Evolutionary conservation across 2,329 filamentous ascomycete species (phyloP).

Genomic region (Monosporascus sp.): DNA sequence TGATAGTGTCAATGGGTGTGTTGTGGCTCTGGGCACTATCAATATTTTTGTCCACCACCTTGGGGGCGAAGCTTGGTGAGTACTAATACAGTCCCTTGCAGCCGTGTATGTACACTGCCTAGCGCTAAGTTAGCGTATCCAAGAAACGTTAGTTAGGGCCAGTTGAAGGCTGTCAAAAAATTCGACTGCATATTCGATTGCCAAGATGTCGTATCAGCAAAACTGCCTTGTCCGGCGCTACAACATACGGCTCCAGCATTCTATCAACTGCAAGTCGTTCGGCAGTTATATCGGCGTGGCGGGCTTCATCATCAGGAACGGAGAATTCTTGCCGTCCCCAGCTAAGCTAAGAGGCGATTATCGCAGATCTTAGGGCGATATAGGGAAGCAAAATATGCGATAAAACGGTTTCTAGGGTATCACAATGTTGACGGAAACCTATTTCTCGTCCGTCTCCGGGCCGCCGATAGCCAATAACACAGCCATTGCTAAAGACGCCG

Average conservation of each 20-base stretch:
- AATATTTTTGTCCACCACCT: too few species aligned
- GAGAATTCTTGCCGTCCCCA: too few species aligned
- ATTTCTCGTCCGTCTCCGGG: slow-evolving; percentile 55
- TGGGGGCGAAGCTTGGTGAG: too few species aligned
- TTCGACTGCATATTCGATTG: background rate
- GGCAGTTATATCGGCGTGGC: too few species aligned
- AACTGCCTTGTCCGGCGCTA: background rate
- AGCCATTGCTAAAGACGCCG: slow-evolving; percentile 69
- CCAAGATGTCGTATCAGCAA: background rate
- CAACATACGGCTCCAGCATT: too few species aligned
- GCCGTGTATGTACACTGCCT: background rate
- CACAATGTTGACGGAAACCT: slow-evolving; percentile 54
- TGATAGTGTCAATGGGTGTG: too few species aligned
- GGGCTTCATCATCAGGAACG: too few species aligned
- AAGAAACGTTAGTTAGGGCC: background rate
- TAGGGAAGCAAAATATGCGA: too few species aligned
- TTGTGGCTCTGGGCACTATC: too few species aligned
- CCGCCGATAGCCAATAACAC: slow-evolving; percentile 57
- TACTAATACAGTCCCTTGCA: too few species aligned
- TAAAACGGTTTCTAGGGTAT: background rate
- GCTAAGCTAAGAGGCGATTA: too few species aligned
- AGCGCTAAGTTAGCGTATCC: background rate
- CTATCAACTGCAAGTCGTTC: too few species aligned
- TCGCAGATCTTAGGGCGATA: background rate
- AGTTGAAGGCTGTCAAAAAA: background rate